Evolutionary conservation across 176 grass and related monocot species (phyloP), one percentile per base, ranked within the genome.

Genomic region (Thalia dealbata): DNA sequence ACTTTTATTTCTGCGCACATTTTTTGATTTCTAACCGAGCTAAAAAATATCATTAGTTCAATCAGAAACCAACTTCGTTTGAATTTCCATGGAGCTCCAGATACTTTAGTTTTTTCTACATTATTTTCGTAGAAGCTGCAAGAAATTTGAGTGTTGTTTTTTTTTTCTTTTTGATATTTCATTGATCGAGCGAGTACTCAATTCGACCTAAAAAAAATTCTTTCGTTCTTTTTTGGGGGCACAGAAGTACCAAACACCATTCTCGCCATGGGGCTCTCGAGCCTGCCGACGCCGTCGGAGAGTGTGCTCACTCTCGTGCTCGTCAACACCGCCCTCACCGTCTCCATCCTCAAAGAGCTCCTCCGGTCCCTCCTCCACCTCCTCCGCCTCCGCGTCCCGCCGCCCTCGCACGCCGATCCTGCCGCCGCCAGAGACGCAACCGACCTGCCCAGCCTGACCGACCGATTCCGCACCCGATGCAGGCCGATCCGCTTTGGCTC

Each of bases 221-320:
- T n/a, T n/a, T n/a, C n/a, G n/a, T n/a, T 38, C 32, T 38, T 38
- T 38, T 38, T 38, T n/a, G n/a, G n/a, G n/a, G 32, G 22, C 24
- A n/a, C 25, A 32, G 14, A 25, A n/a, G n/a, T 64, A 13, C 0
- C 24, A 0, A 1, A 28, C 25, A 1, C 9, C 28, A 26, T 15
- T 24, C 22, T 24, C 22, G 38, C 67, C 11, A 96, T 96, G 91
- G 91, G 91, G 11, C 78, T 96, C 64, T 83, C 80, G 29, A 90
- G 78, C 85, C 67, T 96, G 68, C 87, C 91, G 25, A 71, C 91
- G 6, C 87, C 87, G 28, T 91, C 86, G 63, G 91, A 96, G 35
- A 84, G 72, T 72, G 43, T 91, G 3, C 78, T 96, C 27, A 83
- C 85, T 18, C 76, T 85, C 78, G 50, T 96, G 19, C 72, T 96